These are phyloP conservation scores for Cladophialophora immunda DNA, from an alignment of 2,329 filamentous ascomycete species.

Conservation along the genomic window DNA sequence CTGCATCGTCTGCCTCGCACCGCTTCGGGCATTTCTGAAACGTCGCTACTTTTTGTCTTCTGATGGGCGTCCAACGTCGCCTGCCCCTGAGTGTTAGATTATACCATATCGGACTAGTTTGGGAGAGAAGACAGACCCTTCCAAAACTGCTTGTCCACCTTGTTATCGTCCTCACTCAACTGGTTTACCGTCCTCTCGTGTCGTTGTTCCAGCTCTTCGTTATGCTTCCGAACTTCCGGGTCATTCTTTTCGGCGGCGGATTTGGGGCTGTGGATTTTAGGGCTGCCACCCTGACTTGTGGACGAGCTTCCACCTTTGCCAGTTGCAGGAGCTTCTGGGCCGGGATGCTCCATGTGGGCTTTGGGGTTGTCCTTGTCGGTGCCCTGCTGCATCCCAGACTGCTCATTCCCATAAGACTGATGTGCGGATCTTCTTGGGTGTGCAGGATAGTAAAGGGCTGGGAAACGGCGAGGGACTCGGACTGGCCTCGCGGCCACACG, in stretches of 20 bases:
- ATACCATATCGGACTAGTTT: neutral
- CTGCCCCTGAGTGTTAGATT: conserved; percentile 24
- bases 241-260: conserved; percentile 40
- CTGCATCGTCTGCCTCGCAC: neutral
- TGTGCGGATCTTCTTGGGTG: conserved; percentile 33
- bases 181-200: conserved; percentile 37
- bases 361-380: conserved; percentile 37
- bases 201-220: conserved; percentile 33
- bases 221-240: conserved; percentile 41
- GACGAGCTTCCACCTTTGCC: conserved; percentile 28
- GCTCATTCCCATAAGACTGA: conserved; percentile 37
- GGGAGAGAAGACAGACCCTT: conserved; percentile 28
- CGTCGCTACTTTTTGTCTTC: conserved; percentile 15
- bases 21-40: neutral
- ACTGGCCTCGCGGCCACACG: conserved; percentile 21
- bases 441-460: conserved; percentile 12
- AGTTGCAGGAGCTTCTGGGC: conserved; percentile 38
- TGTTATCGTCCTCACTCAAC: conserved; percentile 40
- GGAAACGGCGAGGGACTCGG: conserved; percentile 23
- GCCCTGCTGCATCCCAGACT: conserved; percentile 38
- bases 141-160: conserved; percentile 42
- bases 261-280: conserved; percentile 38
- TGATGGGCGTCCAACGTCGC: conserved; percentile 35
- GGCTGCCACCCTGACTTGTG: conserved; percentile 25
- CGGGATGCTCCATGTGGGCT: conserved; percentile 39